Conservation (phyloP, 345 rosid genomes). For the Carallia brachiata region DNA sequence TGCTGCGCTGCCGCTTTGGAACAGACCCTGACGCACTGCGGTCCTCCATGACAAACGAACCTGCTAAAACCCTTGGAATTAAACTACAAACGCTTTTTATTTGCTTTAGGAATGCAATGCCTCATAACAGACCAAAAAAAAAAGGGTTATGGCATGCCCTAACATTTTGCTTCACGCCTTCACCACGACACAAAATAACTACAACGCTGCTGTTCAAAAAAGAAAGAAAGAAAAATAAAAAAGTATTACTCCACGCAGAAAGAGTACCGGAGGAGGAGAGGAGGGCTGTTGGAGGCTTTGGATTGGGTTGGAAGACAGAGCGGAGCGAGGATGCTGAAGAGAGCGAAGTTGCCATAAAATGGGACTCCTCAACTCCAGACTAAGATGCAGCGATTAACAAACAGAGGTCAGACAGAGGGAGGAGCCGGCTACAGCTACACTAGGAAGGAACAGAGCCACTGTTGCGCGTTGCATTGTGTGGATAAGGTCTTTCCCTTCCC, state of each 20-base stretch:
- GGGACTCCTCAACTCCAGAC: neutral
- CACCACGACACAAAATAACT: too few relatives aligned
- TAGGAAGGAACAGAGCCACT: neutral
- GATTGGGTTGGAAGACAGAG: slow-evolving; percentile 37
- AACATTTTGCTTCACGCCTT: too few relatives aligned
- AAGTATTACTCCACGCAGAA: too few relatives aligned
- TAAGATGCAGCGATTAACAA: neutral
- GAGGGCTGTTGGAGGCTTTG: slow-evolving; percentile 38
- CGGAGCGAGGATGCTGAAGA: slow-evolving; percentile 32
- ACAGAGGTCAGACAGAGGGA: too few relatives aligned
- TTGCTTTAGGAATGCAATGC: neutral
- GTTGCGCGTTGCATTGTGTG: slow-evolving; percentile 11
- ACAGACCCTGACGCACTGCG: slow-evolving; percentile 20
- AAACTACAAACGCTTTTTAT: neutral
- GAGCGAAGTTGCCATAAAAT: slow-evolving; percentile 58
- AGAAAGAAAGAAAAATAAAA: too few relatives aligned
- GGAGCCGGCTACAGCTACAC: neutral
- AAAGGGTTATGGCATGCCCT: too few relatives aligned
- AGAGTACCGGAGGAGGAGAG: slow-evolving; percentile 41
- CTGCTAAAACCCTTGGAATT: slow-evolving; percentile 24
- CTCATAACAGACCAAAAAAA: neutral
- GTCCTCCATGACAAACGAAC: slow-evolving; percentile 31
- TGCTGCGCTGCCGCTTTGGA: slow-evolving; percentile 6
- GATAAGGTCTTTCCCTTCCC: slow-evolving; percentile 20
- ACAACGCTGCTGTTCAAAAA: too few relatives aligned